phyloP scores from a whole-genome alignment of 2,329 filamentous ascomycete species.

The Colletotrichum sp. region DNA sequence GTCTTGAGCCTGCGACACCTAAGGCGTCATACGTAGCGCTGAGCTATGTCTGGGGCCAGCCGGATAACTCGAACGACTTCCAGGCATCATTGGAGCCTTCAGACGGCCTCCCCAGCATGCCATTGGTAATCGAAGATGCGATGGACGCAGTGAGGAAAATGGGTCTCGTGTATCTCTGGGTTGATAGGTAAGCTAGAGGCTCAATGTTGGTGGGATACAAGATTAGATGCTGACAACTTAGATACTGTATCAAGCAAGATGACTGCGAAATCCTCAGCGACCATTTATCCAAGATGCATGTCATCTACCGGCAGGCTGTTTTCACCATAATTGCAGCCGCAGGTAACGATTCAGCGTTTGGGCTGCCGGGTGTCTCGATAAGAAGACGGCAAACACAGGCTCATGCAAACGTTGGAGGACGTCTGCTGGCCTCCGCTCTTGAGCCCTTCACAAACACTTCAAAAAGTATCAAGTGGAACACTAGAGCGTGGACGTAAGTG shows the following conservation, averaged over 20 bases:
- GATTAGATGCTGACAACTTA: background rate
- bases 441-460: accelerated
- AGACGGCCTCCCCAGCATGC: accelerated
- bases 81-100: background rate
- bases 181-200: background rate
- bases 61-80: background rate
- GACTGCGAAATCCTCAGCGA: background rate
- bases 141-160: background rate
- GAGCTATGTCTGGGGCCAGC: background rate
- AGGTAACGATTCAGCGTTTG: accelerated
- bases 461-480: background rate
- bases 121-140: background rate
- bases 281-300: background rate
- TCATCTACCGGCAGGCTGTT: background rate
- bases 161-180: background rate
- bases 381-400: background rate
- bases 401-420: background rate
- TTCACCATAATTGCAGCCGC: background rate
- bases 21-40: background rate
- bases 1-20: background rate
- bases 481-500: background rate
- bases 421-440: background rate
- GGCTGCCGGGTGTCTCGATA: background rate
- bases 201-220: background rate
- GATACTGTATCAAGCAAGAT: background rate